Base-by-base conservation (phyloP, 495 filamentous ascomycete genomes). In the Sporormia fimetaria region DNA sequence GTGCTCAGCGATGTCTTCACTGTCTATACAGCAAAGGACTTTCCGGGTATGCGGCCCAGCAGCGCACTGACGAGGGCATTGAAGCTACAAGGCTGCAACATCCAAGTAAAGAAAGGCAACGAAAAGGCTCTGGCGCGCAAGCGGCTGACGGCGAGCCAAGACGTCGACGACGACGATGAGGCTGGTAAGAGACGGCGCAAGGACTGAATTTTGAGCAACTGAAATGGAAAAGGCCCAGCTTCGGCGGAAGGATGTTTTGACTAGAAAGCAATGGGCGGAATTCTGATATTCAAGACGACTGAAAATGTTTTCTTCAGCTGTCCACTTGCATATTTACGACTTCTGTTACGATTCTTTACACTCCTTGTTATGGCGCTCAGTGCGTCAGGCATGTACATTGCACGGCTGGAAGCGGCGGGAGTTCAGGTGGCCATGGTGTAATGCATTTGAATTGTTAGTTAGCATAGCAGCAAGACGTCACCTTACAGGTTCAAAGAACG, bases 21-120 rank as follows among this genome's bases (percentile, higher is more conserved):
- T 16, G 90, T 95, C 15, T 94, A 79, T 59, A 85, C 84, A 14
- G 86, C 88, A n/a, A 95, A 95, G 57, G 88, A 95, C 58, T 96
- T 96, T 48, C 84, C 85, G 0, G 88, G 90, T 6, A 94, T 96
- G 90, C 67, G 76, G 38, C 76, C 78, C 0, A 81, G 76, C 55
- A 81, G 77, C 17, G 61, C 67, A 16, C 55, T 86, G 22, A 81
- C 80, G 18, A 80, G 79, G 57, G 64, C 70, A 21, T 60, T 86
- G 37, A 81, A 83, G 57, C 65, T 74, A 50, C 81, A 86, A 62
- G 81, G 81, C 20, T 80, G 80, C 46, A 67, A 81, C 25, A 84
- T 86, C 49, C 76, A 77, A 37, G 81, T 84, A 39, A 86, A 84
- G 65, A 86, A 86, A 57, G 81, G 81, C n/a, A 83, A 81, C 44